phyloP scores from a whole-genome alignment of 2,329 filamentous ascomycete genomes.

The Pseudogymnoascus sp. region DNA sequence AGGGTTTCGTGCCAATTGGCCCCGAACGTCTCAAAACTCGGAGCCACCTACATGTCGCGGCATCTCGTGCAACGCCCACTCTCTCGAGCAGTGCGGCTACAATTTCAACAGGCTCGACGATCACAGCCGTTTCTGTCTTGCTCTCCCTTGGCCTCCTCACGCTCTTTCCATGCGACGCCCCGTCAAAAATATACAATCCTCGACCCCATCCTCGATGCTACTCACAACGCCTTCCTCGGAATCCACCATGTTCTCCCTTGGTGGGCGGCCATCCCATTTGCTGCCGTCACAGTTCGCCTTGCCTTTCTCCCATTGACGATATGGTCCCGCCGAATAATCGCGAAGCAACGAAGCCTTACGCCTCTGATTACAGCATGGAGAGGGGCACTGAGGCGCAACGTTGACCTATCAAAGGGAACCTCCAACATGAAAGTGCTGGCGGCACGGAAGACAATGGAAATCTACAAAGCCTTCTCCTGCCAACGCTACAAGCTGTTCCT shows the following conservation, averaged over 20 bases:
- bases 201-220: constrained; percentile 35
- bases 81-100: constrained; percentile 2
- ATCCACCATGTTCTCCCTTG: constrained; percentile 48
- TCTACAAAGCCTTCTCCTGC: constrained; percentile 32
- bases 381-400: constrained; percentile 14
- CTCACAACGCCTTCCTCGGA: constrained; percentile 39
- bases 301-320: constrained; percentile 40
- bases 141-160: background rate
- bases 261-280: constrained; percentile 46
- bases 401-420: constrained; percentile 21
- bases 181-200: constrained; percentile 18
- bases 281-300: constrained; percentile 44
- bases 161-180: background rate
- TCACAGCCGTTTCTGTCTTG: background rate
- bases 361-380: constrained; percentile 37
- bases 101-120: background rate
- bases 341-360: constrained; percentile 35
- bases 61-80: background rate
- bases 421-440: constrained; percentile 17
- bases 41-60: background rate
- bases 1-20: background rate
- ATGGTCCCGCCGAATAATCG: constrained; percentile 33
- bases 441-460: constrained; percentile 18
- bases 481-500: constrained; percentile 28
- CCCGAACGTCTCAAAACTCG: background rate